Percentiles rank a stretch among this genome's conserved stretches.
These are phyloP conservation scores for Leccinum glutinopallens DNA, from an alignment of 1,284 basidiomycete genomes.

Conservation along the genomic window DNA sequence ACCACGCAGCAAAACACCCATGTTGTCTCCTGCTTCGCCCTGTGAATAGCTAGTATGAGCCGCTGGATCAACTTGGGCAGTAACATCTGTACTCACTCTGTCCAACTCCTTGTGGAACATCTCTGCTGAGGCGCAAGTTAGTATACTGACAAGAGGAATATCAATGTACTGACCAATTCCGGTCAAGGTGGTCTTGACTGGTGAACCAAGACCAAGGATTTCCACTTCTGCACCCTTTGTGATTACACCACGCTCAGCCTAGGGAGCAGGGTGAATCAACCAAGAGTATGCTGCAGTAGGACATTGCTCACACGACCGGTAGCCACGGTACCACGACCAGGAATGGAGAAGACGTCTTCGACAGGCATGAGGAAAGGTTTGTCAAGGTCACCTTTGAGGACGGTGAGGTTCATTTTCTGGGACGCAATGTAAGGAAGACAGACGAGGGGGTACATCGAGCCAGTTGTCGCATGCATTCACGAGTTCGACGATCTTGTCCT, in stretches of 20 bases:
- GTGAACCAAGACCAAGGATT: constrained; percentile 85
- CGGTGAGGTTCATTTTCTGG: neutral
- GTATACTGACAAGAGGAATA: constrained; percentile 4
- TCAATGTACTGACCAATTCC: constrained; percentile 74
- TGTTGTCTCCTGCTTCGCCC: constrained; percentile 99
- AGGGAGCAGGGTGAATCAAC: constrained; percentile 14
- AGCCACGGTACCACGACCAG: constrained; percentile 97
- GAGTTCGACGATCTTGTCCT: constrained; percentile 82
- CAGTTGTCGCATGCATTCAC: constrained; percentile 91
- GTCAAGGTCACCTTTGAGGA: constrained; percentile 81
- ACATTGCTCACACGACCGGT: constrained; percentile 73
- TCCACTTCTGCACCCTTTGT: constrained; percentile 95
- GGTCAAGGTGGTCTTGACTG: constrained; percentile 92
- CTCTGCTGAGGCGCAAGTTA: constrained; percentile 51
- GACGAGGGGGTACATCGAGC: constrained; percentile 93
- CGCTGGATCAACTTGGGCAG: neutral
- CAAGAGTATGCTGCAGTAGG: neutral
- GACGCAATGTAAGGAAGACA: constrained; percentile 33
- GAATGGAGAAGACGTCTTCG: constrained; percentile 98
- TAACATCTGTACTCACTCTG: constrained; percentile 50
- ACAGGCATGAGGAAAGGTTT: constrained; percentile 98
- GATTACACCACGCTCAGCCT: constrained; percentile 94
- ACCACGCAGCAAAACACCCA: constrained; percentile 97
- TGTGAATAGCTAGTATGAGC: constrained; percentile 29
- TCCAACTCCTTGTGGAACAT: constrained; percentile 99